Percentiles rank a stretch among this genome's conserved stretches.
phyloP scores from a whole-genome alignment of 2,329 filamentous ascomycete species.

The Nothophaeocryptopus gaeumannii region DNA sequence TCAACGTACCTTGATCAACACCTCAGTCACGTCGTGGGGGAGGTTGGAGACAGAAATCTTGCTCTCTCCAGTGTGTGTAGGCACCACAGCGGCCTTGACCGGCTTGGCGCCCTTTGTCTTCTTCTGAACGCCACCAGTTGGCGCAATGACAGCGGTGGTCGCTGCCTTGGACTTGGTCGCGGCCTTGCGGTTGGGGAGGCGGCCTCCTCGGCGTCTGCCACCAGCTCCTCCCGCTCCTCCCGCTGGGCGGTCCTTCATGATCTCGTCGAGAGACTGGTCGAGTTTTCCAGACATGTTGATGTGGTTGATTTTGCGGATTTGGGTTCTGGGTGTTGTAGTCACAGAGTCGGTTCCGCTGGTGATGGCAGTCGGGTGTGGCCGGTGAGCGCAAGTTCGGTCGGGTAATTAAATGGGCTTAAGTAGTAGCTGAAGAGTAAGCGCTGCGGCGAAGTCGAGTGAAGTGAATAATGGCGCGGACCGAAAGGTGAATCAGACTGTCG shows the following conservation, averaged over 20 bases:
- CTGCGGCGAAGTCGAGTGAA: conserved; percentile 2
- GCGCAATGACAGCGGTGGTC: conserved; percentile 51
- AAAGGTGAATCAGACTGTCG: conserved; percentile 10
- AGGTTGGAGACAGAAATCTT: conserved; percentile 99
- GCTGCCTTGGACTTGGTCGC: conserved; percentile 52
- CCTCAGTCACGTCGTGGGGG: conserved; percentile 95
- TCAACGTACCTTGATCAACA: conserved; percentile 99
- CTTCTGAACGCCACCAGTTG: conserved; percentile 85
- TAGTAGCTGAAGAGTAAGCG: conserved; percentile 16
- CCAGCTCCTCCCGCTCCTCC: conserved; percentile 37
- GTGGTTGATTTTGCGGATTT: conserved; percentile 14
- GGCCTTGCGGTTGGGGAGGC: conserved; percentile 48
- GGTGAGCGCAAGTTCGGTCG: conserved; percentile 5
- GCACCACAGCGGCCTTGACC: conserved; percentile 60
- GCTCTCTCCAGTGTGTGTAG: conserved; percentile 64
- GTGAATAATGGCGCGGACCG: conserved; percentile 8
- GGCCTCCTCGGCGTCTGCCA: conserved; percentile 37
- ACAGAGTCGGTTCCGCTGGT: conserved; percentile 1
- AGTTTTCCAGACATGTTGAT: conserved; percentile 86
- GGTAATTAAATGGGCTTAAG: conserved; percentile 2
- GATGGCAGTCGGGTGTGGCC: conserved; percentile 3
- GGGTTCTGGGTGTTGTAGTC: conserved; percentile 6
- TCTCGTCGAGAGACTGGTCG: conserved; percentile 95
- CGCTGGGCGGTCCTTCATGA: conserved; percentile 71
- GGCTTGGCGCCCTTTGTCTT: conserved; percentile 52